Conservation (phyloP, 2,329 filamentous ascomycete genomes). For the Pseudocercospora musae region DNA sequence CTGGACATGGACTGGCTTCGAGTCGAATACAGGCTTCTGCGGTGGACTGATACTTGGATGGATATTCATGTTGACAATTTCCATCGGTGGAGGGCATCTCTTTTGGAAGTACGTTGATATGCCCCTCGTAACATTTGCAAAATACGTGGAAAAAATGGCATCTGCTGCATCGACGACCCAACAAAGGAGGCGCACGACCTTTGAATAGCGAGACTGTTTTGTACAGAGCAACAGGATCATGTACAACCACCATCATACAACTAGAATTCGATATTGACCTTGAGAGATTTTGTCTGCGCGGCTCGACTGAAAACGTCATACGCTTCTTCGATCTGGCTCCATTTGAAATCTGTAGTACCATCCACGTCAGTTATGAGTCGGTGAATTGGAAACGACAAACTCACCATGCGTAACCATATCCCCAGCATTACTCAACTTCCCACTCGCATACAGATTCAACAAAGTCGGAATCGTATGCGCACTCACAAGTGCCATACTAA, state of each 20-base stretch:
- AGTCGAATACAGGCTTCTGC: slow-evolving; percentile 1
- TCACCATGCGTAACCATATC: slow-evolving; percentile 28
- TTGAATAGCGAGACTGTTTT: neutral
- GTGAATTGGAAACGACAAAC: neutral
- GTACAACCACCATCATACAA: neutral
- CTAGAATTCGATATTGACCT: slow-evolving; percentile 28
- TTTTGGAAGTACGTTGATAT: slow-evolving; percentile 15
- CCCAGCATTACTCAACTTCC: slow-evolving; percentile 23
- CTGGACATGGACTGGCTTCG: slow-evolving; percentile 2
- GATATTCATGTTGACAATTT: slow-evolving; percentile 14
- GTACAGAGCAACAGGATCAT: neutral
- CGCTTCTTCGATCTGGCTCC: slow-evolving; percentile 27
- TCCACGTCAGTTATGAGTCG: neutral
- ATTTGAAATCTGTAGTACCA: slow-evolving; percentile 25
- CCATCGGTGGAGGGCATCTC: slow-evolving; percentile 8
- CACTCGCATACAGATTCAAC: slow-evolving; percentile 24
- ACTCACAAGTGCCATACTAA: slow-evolving; percentile 28
- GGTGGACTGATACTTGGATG: slow-evolving; percentile 9
- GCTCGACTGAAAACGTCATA: slow-evolving; percentile 29
- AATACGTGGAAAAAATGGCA: slow-evolving; percentile 9
- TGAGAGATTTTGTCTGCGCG: slow-evolving; percentile 27
- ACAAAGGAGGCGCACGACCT: neutral
- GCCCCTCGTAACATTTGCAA: slow-evolving; percentile 14
- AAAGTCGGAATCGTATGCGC: slow-evolving; percentile 29
- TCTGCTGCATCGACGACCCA: neutral